Evolutionary conservation across 179 eudicot genomes (phyloP).

Genomic region (Amaranthus tricolor): DNA sequence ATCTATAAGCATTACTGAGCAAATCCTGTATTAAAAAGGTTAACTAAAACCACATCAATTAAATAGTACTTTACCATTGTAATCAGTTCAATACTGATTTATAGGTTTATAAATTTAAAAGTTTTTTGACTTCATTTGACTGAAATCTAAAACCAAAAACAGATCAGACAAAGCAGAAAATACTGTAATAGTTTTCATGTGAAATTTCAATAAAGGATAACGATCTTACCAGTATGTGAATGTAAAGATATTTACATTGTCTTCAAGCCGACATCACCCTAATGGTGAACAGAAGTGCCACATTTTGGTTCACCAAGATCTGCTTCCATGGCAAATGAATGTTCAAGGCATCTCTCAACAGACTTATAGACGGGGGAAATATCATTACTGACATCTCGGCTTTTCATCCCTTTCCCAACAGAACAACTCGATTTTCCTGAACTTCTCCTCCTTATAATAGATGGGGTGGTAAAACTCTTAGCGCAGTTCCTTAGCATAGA

Average conservation of each 20-base stretch:
- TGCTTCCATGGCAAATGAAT: constrained; percentile 56
- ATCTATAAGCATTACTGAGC: not conserved
- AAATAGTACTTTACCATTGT: not conserved
- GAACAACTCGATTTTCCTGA: constrained; percentile 22
- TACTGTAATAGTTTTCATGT: not conserved
- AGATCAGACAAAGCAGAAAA: not conserved
- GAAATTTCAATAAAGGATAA: not conserved
- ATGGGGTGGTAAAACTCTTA: constrained; percentile 57
- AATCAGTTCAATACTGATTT: not conserved
- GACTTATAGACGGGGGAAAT: constrained; percentile 24
- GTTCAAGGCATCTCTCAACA: constrained; percentile 49
- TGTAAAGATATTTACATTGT: constrained; percentile 31
- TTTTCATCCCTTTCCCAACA: constrained; percentile 15
- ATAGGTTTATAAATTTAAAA: too few species aligned
- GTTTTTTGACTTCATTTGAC: too few species aligned
- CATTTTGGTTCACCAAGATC: constrained; percentile 30
- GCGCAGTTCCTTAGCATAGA: constrained; percentile 68
- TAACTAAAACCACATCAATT: not conserved
- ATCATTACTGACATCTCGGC: constrained; percentile 18
- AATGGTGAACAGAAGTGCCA: constrained; percentile 32
- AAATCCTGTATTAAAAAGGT: too few species aligned
- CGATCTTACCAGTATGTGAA: constrained; percentile 20
- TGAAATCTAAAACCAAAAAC: too few species aligned
- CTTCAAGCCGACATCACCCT: constrained; percentile 31
- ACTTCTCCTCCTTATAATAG: constrained; percentile 57